phyloP scores from a whole-genome alignment of 495 filamentous ascomycete species.

The Trichoderma erinaceum region DNA sequence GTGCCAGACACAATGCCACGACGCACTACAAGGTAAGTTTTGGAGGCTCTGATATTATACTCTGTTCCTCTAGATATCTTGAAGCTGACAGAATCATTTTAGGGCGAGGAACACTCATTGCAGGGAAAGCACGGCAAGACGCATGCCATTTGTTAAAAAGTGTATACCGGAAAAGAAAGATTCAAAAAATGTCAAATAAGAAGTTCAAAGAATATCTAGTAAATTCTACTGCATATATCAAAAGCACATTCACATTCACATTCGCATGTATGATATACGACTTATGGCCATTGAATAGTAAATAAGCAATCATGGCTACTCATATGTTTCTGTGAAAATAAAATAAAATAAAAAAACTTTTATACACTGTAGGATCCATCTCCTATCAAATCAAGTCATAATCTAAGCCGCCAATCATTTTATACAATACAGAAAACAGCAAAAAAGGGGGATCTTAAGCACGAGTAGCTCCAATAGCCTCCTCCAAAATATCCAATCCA shows the following conservation, averaged over 20 bases:
- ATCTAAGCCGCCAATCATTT: background rate
- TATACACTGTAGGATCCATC: background rate
- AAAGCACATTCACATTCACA: no score
- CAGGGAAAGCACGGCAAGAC: slow-evolving; percentile 88
- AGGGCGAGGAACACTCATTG: slow-evolving; percentile 73
- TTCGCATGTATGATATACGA: no score
- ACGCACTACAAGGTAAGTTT: slow-evolving; percentile 42
- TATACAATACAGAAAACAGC: background rate
- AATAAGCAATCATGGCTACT: background rate
- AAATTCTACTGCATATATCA: no score
- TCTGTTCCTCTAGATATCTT: slow-evolving; percentile 7
- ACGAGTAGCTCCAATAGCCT: slow-evolving; percentile 54
- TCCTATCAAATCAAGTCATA: background rate
- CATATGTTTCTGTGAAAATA: background rate
- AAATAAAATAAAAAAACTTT: background rate
- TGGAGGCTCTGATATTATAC: background rate
- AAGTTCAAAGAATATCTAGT: background rate
- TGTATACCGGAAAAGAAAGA: background rate
- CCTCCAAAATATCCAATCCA: slow-evolving; percentile 68
- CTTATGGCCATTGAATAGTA: no score
- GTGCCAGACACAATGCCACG: slow-evolving; percentile 17
- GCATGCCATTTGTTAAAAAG: slow-evolving; percentile 70
- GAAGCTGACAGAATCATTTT: slow-evolving; percentile 13
- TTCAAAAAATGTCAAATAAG: background rate
- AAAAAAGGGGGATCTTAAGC: slow-evolving; percentile 1